Evolutionary conservation across 2,329 filamentous ascomycete species (phyloP), one percentile per base, ranked within the genome.

Genomic region (Fusarium praegraminearum): DNA sequence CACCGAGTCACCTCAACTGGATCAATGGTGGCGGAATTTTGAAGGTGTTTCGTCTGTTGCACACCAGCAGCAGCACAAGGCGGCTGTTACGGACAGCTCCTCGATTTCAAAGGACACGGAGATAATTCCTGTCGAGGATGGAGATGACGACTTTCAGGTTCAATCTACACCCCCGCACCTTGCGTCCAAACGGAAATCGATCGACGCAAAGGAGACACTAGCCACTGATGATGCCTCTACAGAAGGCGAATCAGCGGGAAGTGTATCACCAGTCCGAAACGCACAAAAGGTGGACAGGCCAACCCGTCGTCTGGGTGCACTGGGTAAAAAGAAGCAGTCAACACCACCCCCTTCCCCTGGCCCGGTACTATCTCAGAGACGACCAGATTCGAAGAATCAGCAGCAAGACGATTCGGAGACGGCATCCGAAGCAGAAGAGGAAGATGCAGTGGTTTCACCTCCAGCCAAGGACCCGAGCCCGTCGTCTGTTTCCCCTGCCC

Each of bases 81-180:
- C 50, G 28, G 24, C 47, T 71, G 30, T 69, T 52, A 12, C 35
- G 20, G 45, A 53, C 46, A 65, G 45, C 18, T 57, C 62, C 2
- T 54, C 73, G 1, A 63, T 71, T 7, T 62, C 67, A 18, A 46
- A 63, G 12, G 62, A 73, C 15, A 65, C 67, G 7, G 67, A 69
- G 2, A 63, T 65, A 24, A 72, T 76, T n/a, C 59, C 67, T 8
- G 65, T 67, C n/a, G 75, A 78, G 22, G 78, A 78, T 6, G 81
- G 84, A 13, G 83, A 83, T n/a, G 82, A 82, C 45, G 85, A 85
- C 57, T 87, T 87, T 49, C 82, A 87, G 65, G 78, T 86, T 10
- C 85, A 86, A 62, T 76, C 79, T 22, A 85, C 84, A 2, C 84
- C 84, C 5, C 80, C 82, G 16, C 78, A 77, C 43, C 75, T 81